Conservation (phyloP, 176 grass and related monocot genomes). For the Chrysopogon serrulatus region DNA sequence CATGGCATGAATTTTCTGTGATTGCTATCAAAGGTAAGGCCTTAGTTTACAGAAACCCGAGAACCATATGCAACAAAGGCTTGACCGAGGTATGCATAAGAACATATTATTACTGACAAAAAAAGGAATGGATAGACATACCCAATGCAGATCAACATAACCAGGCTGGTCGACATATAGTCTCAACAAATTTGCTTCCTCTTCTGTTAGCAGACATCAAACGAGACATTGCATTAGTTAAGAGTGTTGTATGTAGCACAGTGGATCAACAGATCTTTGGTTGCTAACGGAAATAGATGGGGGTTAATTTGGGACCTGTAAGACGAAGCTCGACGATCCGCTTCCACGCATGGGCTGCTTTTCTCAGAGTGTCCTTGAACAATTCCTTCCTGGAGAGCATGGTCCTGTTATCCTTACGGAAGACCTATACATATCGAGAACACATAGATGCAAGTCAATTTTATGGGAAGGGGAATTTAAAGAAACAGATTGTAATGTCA, state of each 20-base stretch:
- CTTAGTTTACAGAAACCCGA: neutral
- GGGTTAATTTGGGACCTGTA: constrained; percentile 46
- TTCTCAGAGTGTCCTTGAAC: constrained; percentile 91
- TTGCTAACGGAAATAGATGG: neutral
- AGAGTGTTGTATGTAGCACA: neutral
- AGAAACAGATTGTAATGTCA: neutral
- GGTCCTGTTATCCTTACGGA: constrained; percentile 80
- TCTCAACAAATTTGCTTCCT: constrained; percentile 78
- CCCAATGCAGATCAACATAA: constrained; percentile 95
- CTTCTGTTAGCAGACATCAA: constrained; percentile 51
- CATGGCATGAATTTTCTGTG: neutral
- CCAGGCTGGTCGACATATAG: constrained; percentile 73
- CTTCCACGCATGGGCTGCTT: constrained; percentile 74
- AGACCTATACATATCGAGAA: constrained; percentile 44
- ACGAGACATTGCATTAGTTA: neutral
- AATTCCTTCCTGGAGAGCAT: constrained; percentile 76
- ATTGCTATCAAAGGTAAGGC: neutral
- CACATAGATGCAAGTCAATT: neutral
- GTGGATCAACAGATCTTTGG: neutral
- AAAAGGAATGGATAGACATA: constrained; percentile 15
- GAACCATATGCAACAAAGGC: neutral
- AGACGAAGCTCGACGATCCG: constrained; percentile 78
- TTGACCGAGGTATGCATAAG: neutral
- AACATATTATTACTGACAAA: neutral
- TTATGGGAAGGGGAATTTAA: neutral